These are phyloP conservation scores for Arachnomyces sp. DNA, from an alignment of 2,329 filamentous ascomycete species.

Conservation along the genomic window DNA sequence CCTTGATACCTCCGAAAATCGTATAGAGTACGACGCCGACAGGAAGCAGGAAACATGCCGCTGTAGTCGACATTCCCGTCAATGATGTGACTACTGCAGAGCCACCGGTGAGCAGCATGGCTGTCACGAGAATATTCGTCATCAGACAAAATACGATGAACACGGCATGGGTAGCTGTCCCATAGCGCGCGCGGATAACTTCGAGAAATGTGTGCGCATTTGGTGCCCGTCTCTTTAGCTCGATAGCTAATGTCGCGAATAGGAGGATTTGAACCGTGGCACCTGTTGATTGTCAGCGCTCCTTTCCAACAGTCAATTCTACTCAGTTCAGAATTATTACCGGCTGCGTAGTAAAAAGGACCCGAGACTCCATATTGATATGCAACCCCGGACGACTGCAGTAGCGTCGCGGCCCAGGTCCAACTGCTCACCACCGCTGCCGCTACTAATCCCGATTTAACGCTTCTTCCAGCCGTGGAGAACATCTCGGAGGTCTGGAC, in stretches of 20 bases:
- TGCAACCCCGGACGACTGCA: conserved; percentile 73
- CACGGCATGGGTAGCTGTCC: conserved; percentile 62
- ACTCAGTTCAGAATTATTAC: conserved; percentile 34
- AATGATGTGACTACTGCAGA: conserved; percentile 64
- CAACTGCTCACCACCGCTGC: conserved; percentile 87
- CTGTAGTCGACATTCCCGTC: conserved; percentile 68
- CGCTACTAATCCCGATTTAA: conserved; percentile 81
- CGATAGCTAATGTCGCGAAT: conserved; percentile 84
- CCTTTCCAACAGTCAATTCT: conserved; percentile 16
- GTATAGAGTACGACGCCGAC: conserved; percentile 78
- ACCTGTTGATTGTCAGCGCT: too few species aligned
- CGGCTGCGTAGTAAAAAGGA: conserved; percentile 60
- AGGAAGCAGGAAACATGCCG: conserved; percentile 76
- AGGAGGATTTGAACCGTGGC: conserved; percentile 81
- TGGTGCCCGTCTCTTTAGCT: conserved; percentile 76
- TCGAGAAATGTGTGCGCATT: conserved; percentile 83
- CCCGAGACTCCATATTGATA: conserved; percentile 68
- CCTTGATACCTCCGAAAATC: conserved; percentile 68
- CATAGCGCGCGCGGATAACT: conserved; percentile 74
- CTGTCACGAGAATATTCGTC: conserved; percentile 80
- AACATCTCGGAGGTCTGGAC: conserved; percentile 90
- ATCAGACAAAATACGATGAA: conserved; percentile 77
- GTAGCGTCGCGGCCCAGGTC: conserved; percentile 83
- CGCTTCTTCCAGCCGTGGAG: conserved; percentile 76
- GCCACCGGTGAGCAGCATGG: conserved; percentile 82